Base-by-base conservation (phyloP, 768 basidiomycete species). In the Lactarius psammicola region DNA sequence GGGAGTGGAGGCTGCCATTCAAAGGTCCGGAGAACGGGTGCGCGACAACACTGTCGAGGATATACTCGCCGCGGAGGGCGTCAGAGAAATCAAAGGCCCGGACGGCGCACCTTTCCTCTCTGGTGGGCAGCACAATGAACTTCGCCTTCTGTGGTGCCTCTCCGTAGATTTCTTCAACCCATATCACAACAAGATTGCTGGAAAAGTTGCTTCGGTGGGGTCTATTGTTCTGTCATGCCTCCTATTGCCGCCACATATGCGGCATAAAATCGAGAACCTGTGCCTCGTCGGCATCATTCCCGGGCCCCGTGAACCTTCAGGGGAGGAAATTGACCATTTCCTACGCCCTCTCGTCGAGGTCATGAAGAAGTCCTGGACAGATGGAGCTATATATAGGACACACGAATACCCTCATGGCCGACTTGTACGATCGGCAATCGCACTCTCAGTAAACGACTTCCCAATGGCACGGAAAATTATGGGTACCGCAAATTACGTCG, bases 251-350 rank as follows among this genome's bases (percentile, higher is more conserved):
- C 71, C 71, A 1, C 67, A 77, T 23, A 63, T 77, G 1, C 66
- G 73, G 4, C 78, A 79, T 58, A 74, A 75, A 9, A 71, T 69
- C 0, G 73, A 80, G 63, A 80, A 82, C 62, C 74, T 82, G 67
- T 81, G 72, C 65, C 72, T 81, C 0, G 78, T 75, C 4, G 77
- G 75, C 1, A 64, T 82, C 62, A 77, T 81, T 34, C 79, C 80
- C 9, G 79, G 80, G 1, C 81, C 80, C 0, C 65, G 71, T 2
- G 74, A 78, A 51, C 79, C 80, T 3, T 70, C 70, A 2, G 58
- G 75, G 0, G 49, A 73, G 0, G 66, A 75, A 38, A 68, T 80
- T 9, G 80, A 82, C 55, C 76, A 80, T 51, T 71, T 78, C 36
- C 69, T 83, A 6, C 28, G 46, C 0, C 78, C 76, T 1, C 72